Conservation (phyloP, 257 asterid species). For the Echites panduratus region DNA sequence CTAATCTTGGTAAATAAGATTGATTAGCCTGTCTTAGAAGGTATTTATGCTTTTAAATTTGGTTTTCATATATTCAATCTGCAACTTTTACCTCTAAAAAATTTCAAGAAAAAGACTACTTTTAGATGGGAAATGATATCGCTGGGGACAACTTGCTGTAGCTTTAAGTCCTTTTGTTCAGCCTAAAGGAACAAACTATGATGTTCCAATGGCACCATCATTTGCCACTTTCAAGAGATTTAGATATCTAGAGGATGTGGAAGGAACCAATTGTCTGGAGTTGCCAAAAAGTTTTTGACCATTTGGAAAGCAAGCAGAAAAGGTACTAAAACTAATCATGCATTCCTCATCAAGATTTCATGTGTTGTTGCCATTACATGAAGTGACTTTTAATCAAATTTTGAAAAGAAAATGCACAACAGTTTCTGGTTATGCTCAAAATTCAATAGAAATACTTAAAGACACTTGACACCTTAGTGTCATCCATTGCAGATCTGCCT, state of each 20-base stretch:
- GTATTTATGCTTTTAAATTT: background rate
- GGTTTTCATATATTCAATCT: background rate
- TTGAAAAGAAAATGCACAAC: background rate
- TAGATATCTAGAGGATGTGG: background rate
- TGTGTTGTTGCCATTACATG: background rate
- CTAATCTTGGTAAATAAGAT: background rate
- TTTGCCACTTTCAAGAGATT: background rate
- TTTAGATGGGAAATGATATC: background rate
- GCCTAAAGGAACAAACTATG: slow-evolving; percentile 1
- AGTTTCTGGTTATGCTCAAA: background rate
- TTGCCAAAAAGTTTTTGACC: slow-evolving; percentile 1
- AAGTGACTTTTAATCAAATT: background rate
- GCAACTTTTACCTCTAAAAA: background rate
- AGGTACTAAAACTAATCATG: slow-evolving; percentile 6
- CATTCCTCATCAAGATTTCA: slow-evolving; percentile 1
- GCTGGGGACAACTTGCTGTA: slow-evolving; percentile 7
- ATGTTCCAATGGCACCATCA: background rate
- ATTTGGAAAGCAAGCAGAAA: background rate
- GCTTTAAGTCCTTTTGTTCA: slow-evolving; percentile 4
- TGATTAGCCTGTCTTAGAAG: background rate
- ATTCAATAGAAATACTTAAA: background rate
- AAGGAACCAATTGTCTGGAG: background rate
- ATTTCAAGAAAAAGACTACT: background rate
- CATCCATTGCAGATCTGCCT: background rate
- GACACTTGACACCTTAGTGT: background rate